Evolutionary conservation across 2,329 filamentous ascomycete species (phyloP), one percentile per base, ranked within the genome.

Genomic region (Diaporthe vaccinii): DNA sequence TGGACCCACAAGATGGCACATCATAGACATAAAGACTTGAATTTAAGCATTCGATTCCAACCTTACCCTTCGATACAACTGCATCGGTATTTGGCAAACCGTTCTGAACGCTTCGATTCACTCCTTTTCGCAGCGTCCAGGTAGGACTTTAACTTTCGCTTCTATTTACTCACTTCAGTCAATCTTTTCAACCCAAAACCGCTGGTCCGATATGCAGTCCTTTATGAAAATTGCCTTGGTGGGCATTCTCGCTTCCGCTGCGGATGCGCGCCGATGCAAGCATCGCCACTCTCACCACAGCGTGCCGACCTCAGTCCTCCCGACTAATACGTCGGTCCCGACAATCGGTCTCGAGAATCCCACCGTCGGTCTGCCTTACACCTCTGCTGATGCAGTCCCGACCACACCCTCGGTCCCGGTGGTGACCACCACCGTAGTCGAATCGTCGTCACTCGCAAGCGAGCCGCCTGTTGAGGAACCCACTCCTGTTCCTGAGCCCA

Each of bases 101-200:
- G 28, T 58, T 31, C 46, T 55, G 31, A 41, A 67, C 46, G 53
- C 72, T 73, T 62, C 72, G 39, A 67, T 44, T 51, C 36, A 39
- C 49, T 44, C 46, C 17, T 53, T 67, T 12, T 67, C 34, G 41
- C 67, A 51, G 61, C 36, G n/a, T 61, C 65, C 65, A 68, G 61
- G 36, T 10, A 69, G 53, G 61, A 31, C 44, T n/a, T 51, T 57
- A 17, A 58, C 39, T 22, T 74, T 74, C 62, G 25, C 28, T 74
- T 74, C 72, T 74, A 17, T 41, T n/a, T n/a, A 57, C 72, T 69
- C 61, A 69, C 51, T 74, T 74, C 49, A 59, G 72, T 74, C 61
- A 25, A 68, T 74, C 72, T 55, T 69, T 74, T 41, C 31, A 25
- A 15, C 49, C 41, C 61, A 49, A 34, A 57, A 39, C n/a, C 44